A percentile compares a stretch with the other conserved stretches of the same genome.
Evolutionary conservation across 1,284 basidiomycete genomes (phyloP).

Genomic region (Ceratobasidium papillatum): DNA sequence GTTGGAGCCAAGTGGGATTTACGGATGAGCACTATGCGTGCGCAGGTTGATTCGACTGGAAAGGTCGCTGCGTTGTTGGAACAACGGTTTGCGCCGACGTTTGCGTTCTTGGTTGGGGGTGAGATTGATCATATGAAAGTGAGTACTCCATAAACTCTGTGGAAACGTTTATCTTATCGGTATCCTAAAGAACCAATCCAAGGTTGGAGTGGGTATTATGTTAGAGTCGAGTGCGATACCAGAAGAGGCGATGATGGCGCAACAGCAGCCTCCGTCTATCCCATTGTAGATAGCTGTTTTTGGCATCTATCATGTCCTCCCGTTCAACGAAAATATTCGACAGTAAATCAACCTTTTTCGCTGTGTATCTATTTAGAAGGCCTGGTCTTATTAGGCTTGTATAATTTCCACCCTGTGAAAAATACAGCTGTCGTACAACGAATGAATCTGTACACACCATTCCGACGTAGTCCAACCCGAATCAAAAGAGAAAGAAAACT

Average conservation of each 20-base stretch:
- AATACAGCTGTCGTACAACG: not conserved
- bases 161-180: slow-evolving; percentile 5
- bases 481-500: not conserved
- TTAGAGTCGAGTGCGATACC: slow-evolving; percentile 66
- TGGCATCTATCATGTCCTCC: not conserved
- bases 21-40: slow-evolving; percentile 90
- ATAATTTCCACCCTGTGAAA: slow-evolving; percentile 34
- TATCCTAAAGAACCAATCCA: slow-evolving; percentile 78
- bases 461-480: not conserved
- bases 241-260: slow-evolving; percentile 46
- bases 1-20: slow-evolving; percentile 97
- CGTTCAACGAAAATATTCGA: slow-evolving; percentile 16
- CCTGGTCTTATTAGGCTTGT: slow-evolving; percentile 33
- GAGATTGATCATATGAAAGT: slow-evolving; percentile 99
- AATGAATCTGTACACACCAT: slow-evolving; percentile 23
- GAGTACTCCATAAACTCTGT: slow-evolving; percentile 47
- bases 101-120: slow-evolving; percentile 93
- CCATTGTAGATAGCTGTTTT: slow-evolving; percentile 25
- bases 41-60: slow-evolving; percentile 90
- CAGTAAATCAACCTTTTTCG: not conserved
- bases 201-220: slow-evolving; percentile 96
- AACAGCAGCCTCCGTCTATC: slow-evolving; percentile 29
- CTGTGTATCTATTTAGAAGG: slow-evolving; percentile 38
- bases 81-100: slow-evolving; percentile 94
- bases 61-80: slow-evolving; percentile 96